Percentiles rank a stretch among this genome's conserved stretches.
Evolutionary conservation across 768 basidiomycete species (phyloP).

Genomic region (Lanmaoa pseudosensibilis): DNA sequence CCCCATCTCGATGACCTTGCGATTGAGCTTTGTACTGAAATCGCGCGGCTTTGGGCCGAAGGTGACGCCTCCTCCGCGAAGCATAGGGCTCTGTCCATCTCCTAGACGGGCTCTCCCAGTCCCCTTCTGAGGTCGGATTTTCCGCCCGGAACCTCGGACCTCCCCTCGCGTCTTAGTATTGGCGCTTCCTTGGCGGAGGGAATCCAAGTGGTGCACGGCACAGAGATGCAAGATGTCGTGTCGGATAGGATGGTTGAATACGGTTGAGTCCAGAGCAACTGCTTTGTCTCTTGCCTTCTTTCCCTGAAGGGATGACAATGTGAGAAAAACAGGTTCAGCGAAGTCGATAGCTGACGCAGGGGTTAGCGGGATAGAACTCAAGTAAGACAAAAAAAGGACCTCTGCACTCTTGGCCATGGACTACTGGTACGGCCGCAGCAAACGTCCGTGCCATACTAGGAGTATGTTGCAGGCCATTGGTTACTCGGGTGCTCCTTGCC

Average conservation of each 20-base stretch:
- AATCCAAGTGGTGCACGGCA: conserved; percentile 83
- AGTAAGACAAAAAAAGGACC: conserved; percentile 15
- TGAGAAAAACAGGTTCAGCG: conserved; percentile 53
- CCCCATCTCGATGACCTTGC: conserved; percentile 91
- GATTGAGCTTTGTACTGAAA: conserved; percentile 88
- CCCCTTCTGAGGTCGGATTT: conserved; percentile 92
- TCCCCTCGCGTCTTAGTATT: conserved; percentile 90
- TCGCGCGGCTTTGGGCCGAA: conserved; percentile 91
- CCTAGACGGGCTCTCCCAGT: conserved; percentile 88
- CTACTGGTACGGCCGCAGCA: conserved; percentile 4
- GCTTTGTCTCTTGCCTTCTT: conserved; percentile 46
- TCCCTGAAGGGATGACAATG: conserved; percentile 55
- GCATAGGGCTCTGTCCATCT: conserved; percentile 83
- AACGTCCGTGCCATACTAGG: conserved; percentile 14
- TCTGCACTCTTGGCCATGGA: conserved; percentile 8
- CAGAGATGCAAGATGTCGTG: conserved; percentile 93
- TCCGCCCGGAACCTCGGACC: conserved; percentile 84
- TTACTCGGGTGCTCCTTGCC: conserved; percentile 2
- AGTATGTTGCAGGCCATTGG: not conserved
- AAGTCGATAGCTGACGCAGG: conserved; percentile 37
- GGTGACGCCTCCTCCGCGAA: conserved; percentile 87
- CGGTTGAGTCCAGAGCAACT: conserved; percentile 70
- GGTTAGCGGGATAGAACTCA: conserved; percentile 6
- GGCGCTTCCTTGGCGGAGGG: conserved; percentile 88
- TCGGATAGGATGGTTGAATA: conserved; percentile 88